Base-by-base conservation (phyloP, 345 rosid genomes). In the Aegle marmelos region DNA sequence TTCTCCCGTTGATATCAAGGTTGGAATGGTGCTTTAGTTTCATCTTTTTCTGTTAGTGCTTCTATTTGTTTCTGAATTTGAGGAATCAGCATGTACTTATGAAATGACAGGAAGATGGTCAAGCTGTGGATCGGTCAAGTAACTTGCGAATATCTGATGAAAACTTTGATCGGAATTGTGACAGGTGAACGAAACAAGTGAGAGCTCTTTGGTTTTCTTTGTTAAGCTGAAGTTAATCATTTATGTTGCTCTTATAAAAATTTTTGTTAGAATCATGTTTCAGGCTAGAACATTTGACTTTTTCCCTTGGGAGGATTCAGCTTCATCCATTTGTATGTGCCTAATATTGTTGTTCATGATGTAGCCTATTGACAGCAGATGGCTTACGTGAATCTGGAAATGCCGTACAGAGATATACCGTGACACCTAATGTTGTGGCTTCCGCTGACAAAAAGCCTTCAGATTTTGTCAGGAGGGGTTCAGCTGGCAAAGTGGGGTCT, bases 151-250 rank as follows among this genome's bases (percentile, higher is more conserved):
- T 73, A 67, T 70, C 76, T 39, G 57, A 81, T 72, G 79, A 81
- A 82, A 82, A 78, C 65, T 80, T 79, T 76, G 87, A 84, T 83
- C 82, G 80, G 88, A 91, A 84, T 86, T 86, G 75, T 85, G 89
- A 89, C 94, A 95, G 98, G 98, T 95, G 95, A 91, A 90, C 85
- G 82, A 76, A 90, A 88, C 92, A 93, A 88, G 96, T 90, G 96
- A 93, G 94, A 86, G 78, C 90, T 87, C 96, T 86, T 88, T 85
- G 90, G 89, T 88, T 89, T 81, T 88, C 85, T 73, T 83, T 65
- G 77, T 78, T 67, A 73, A 53, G 72, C 74, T 81, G 77, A 67
- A 57, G 77, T 73, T 79, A 72, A 74, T 31, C 60, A 56, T 22
- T 5, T 17, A 4, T 11, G 5, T 19, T 53, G 30, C 76, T 24